Evolutionary conservation across 768 basidiomycete species (phyloP).

Genomic region (Cystobasidium tubakii): DNA sequence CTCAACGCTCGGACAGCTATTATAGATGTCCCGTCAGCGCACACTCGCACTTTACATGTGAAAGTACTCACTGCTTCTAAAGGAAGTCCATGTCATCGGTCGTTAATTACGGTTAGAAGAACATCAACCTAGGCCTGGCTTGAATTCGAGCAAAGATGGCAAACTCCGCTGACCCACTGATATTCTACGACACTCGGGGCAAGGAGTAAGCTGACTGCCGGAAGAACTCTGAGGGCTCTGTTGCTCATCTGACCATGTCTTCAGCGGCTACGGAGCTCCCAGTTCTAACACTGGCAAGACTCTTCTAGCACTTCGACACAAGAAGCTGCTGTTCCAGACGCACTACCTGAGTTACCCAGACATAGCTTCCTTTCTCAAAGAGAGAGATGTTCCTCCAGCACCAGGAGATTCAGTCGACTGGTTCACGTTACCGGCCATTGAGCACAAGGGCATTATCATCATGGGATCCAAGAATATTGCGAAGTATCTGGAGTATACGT

Average conservation of each 20-base stretch:
- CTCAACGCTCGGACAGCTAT: background rate
- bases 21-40: too few relatives aligned
- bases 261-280: background rate
- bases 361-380: background rate
- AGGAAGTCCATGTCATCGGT: background rate
- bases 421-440: conserved; percentile 27
- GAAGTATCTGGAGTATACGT: conserved; percentile 10
- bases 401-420: background rate
- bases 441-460: conserved; percentile 18
- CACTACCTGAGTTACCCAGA: conserved; percentile 12
- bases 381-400: background rate
- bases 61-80: background rate
- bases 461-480: conserved; percentile 26
- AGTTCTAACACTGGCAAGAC: conserved; percentile 18
- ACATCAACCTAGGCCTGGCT: background rate
- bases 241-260: background rate
- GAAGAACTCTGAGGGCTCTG: background rate
- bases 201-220: background rate
- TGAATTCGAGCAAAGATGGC: background rate
- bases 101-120: background rate
- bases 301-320: conserved; percentile 4
- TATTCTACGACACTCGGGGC: conserved; percentile 12
- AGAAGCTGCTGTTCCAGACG: background rate
- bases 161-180: background rate
- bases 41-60: background rate